A percentile compares a stretch with the other conserved stretches of the same genome.
Evolutionary conservation across 495 filamentous ascomycete genomes (phyloP).

Genomic region (Penicillium flavigenum): DNA sequence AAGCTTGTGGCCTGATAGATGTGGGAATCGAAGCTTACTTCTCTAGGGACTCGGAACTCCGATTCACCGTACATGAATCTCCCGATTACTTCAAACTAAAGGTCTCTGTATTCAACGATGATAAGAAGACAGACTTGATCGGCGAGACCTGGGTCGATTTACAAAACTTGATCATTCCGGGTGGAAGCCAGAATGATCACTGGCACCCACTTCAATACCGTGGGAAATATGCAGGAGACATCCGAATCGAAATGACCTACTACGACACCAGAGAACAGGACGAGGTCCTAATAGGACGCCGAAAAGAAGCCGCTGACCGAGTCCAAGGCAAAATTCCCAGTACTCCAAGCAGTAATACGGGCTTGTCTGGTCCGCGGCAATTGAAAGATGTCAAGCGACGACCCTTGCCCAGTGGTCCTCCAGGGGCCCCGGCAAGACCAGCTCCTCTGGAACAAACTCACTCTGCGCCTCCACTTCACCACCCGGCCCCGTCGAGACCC

Average conservation of each 20-base stretch:
- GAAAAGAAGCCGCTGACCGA: constrained; percentile 46
- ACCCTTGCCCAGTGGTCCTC: constrained; percentile 72
- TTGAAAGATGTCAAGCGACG: constrained; percentile 68
- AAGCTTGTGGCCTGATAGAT: constrained; percentile 32
- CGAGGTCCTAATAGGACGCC: constrained; percentile 58
- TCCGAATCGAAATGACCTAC: constrained; percentile 93
- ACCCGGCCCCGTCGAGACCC: constrained; percentile 27
- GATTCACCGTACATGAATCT: constrained; percentile 94
- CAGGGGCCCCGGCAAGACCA: constrained; percentile 39
- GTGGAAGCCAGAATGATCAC: constrained; percentile 86
- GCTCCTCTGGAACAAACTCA: constrained; percentile 28
- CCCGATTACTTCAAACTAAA: constrained; percentile 94
- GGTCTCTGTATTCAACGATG: constrained; percentile 94
- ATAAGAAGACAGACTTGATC: constrained; percentile 93
- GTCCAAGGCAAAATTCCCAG: constrained; percentile 27
- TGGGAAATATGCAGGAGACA: constrained; percentile 92
- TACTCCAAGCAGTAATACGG: constrained; percentile 22
- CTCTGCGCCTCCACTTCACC: constrained; percentile 28
- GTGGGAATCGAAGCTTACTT: constrained; percentile 20
- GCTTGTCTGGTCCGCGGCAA: constrained; percentile 59
- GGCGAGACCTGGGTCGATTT: constrained; percentile 89
- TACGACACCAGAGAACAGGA: constrained; percentile 86
- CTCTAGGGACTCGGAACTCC: constrained; percentile 91
- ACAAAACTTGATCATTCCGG: constrained; percentile 73
- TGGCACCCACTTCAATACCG: constrained; percentile 87